Conservation (phyloP, 257 asterid genomes). For the Anisodus tanguticus region DNA sequence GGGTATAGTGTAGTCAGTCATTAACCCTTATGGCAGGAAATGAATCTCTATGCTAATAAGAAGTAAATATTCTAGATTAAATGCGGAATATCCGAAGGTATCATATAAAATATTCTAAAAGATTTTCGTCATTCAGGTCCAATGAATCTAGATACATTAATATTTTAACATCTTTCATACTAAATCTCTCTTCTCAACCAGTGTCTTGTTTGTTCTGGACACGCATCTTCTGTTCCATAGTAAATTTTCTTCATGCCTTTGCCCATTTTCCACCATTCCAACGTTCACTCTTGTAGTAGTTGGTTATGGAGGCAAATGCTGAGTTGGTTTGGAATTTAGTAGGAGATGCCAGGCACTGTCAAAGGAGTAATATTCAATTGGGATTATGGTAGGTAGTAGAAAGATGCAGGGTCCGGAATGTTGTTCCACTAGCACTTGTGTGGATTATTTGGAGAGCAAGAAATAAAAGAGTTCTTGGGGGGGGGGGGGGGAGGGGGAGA, state of each 20-base stretch:
- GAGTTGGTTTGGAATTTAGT: slow-evolving; percentile 14
- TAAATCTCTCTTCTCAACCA: slow-evolving; percentile 18
- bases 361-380: slow-evolving; percentile 5
- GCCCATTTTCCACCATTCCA: neutral
- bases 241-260: neutral
- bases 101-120: neutral
- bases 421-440: neutral
- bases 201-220: neutral
- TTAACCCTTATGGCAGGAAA: neutral
- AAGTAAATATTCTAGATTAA: neutral
- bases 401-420: neutral
- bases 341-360: neutral
- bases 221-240: neutral
- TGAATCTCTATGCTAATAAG: neutral
- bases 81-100: neutral
- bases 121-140: neutral
- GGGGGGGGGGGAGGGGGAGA: neutral
- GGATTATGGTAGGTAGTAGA: neutral
- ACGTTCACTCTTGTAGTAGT: neutral
- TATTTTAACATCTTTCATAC: neutral
- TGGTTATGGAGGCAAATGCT: neutral
- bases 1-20: no score
- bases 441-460: neutral
- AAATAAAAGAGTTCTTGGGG: neutral
- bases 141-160: neutral